Conservation (phyloP, 768 basidiomycete species). For the Auriscalpium orientale region DNA sequence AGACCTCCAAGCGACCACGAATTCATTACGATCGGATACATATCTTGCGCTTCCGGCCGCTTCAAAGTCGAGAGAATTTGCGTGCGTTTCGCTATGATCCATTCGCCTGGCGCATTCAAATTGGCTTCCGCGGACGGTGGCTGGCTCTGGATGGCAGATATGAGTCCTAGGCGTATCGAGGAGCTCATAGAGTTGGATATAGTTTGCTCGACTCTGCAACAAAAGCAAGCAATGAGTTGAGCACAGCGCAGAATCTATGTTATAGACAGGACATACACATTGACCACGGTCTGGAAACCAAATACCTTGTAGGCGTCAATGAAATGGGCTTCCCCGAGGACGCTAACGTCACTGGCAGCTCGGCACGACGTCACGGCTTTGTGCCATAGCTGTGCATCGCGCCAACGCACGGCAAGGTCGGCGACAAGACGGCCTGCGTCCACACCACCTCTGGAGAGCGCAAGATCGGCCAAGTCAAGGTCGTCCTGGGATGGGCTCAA, state of each 20-base stretch:
- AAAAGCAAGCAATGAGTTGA: too few species aligned
- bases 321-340: neutral
- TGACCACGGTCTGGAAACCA: neutral
- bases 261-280: neutral
- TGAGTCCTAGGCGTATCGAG: neutral
- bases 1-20: neutral
- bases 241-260: too few species aligned
- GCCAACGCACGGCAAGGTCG: neutral
- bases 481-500: neutral
- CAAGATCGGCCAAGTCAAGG: neutral
- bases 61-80: neutral
- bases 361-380: neutral
- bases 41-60: neutral
- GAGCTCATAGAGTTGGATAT: neutral
- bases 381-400: neutral
- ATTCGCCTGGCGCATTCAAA: neutral
- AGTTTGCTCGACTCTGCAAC: neutral
- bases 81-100: neutral
- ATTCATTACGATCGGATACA: neutral
- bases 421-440: neutral
- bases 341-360: neutral
- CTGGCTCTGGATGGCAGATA: neutral
- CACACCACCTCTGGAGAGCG: neutral
- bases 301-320: neutral
- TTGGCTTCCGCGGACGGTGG: neutral